Base-by-base conservation (phyloP, 768 basidiomycete species). In the Mycena vulgaris region DNA sequence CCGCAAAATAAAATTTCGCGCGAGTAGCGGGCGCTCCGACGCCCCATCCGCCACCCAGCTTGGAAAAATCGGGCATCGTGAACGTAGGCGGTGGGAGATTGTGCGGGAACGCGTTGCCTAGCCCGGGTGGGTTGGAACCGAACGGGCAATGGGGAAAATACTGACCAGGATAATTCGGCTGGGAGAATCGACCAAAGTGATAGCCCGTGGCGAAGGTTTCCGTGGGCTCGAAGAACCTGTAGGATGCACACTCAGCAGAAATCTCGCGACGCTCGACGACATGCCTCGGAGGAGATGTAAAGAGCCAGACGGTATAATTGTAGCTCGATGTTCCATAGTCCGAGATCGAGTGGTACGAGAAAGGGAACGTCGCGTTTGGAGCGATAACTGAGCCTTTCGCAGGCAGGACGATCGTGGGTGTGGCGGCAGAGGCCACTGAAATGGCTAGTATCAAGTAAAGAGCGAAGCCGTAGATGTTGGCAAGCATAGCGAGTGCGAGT, bases 291-390 rank as follows among this genome's bases (percentile, higher is more conserved):
- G 63, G 59, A 30, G 74, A 64, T 35, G 78, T 81, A 63, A 80
- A 65, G 25, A 84, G 75, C 73, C 76, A 82, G 31, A 83, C 80
- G 14, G 78, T 76, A 63, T 71, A 82, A 56, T 78, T 80, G 68
- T 81, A 84, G 53, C 75, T 78, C 21, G 82, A 82, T 23, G 75
- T 66, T 55, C 78, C 78, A 71, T 83, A 84, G 69, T 84, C 83
- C 9, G 76, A 80, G 37, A 78, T 78, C 21, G 74, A 72, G 45
- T 69, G 64, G 71, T 83, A 83, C 6, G 39, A 17, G 74, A 84
- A 84, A 51, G 79, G 62, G 77, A 83, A 84, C 5, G 73, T 42
- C 28, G 64, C 63, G 16, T 79, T 80, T 5, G 83, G 82, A 6
- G 75, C 70, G 62, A 84, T 80, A n/a, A 69, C 65, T 16, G 81